Percentiles rank a stretch among this genome's conserved stretches.
phyloP scores from a whole-genome alignment of 2,329 filamentous ascomycete species.

The Arthrobotrys entomopaga region DNA sequence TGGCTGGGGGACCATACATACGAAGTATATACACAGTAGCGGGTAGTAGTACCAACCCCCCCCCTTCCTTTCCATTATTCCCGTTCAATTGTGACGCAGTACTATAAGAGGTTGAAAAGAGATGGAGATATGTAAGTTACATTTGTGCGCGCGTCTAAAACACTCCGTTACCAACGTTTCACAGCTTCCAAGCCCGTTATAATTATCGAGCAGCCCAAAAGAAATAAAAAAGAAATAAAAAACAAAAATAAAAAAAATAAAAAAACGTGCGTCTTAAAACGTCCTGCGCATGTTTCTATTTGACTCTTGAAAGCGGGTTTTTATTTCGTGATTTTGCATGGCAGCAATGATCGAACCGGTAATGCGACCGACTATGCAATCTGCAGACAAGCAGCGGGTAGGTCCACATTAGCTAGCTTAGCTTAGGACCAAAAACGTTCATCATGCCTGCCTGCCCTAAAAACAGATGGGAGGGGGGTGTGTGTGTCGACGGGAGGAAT shows the following conservation, averaged over 20 bases:
- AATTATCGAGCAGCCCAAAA: too few relatives aligned
- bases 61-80: too few relatives aligned
- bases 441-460: slow-evolving; percentile 28
- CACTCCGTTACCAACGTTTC: slow-evolving; percentile 52
- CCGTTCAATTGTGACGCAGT: slow-evolving; percentile 46
- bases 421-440: slow-evolving; percentile 36
- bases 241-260: too few relatives aligned
- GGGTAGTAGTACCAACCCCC: slow-evolving; percentile 52
- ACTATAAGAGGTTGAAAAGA: slow-evolving; percentile 1
- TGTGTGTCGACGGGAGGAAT: slow-evolving; percentile 51
- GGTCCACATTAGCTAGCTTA: slow-evolving; percentile 25
- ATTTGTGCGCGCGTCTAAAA: slow-evolving; percentile 54
- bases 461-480: slow-evolving; percentile 24
- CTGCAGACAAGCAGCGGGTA: slow-evolving; percentile 51
- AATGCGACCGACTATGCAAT: slow-evolving; percentile 36
- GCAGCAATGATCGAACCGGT: too few relatives aligned
- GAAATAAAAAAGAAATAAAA: too few relatives aligned
- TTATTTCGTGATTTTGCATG: too few relatives aligned
- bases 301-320: too few relatives aligned
- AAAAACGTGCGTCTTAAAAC: slow-evolving; percentile 44
- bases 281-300: background rate
- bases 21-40: too few relatives aligned
- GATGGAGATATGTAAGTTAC: slow-evolving; percentile 53
- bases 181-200: slow-evolving; percentile 22
- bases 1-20: slow-evolving; percentile 40